Evolutionary conservation across 108 stramenopile species (phyloP).

Genomic region (Cyclotella distinguenda): DNA sequence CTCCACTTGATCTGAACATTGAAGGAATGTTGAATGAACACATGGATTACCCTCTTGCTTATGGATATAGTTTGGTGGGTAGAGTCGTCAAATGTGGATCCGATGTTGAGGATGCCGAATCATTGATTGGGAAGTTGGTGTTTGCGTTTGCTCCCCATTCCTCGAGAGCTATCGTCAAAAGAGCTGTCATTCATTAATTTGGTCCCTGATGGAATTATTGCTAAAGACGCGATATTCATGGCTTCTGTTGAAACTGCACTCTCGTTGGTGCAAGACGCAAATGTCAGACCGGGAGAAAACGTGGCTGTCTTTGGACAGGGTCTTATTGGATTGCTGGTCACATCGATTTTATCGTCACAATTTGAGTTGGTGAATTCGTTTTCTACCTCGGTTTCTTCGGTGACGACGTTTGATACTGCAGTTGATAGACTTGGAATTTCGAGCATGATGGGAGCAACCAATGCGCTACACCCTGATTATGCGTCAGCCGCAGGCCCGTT

Average conservation of each 20-base stretch:
- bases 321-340: conserved; percentile 88
- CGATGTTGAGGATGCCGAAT: conserved; percentile 51
- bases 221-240: conserved; percentile 92
- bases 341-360: conserved; percentile 60
- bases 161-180: conserved; percentile 66
- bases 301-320: conserved; percentile 91
- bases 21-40: conserved; percentile 80
- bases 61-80: conserved; percentile 89
- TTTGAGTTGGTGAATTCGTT: conserved; percentile 4
- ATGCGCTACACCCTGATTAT: conserved; percentile 62
- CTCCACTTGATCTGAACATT: conserved; percentile 82
- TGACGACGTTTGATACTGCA: conserved; percentile 77
- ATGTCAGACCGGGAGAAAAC: conserved; percentile 80
- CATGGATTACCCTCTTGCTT: conserved; percentile 86
- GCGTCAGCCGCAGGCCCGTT: conserved; percentile 61
- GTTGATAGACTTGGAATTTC: conserved; percentile 73
- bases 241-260: conserved; percentile 93
- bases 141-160: conserved; percentile 90
- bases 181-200: conserved; percentile 70
- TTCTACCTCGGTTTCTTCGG: conserved; percentile 34
- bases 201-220: conserved; percentile 80
- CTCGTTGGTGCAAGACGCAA: conserved; percentile 89
- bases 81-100: conserved; percentile 69
- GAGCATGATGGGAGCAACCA: conserved; percentile 72
- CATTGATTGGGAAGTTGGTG: conserved; percentile 64